phyloP scores from a whole-genome alignment of 2,329 filamentous ascomycete species.

The Fusarium globosum region DNA sequence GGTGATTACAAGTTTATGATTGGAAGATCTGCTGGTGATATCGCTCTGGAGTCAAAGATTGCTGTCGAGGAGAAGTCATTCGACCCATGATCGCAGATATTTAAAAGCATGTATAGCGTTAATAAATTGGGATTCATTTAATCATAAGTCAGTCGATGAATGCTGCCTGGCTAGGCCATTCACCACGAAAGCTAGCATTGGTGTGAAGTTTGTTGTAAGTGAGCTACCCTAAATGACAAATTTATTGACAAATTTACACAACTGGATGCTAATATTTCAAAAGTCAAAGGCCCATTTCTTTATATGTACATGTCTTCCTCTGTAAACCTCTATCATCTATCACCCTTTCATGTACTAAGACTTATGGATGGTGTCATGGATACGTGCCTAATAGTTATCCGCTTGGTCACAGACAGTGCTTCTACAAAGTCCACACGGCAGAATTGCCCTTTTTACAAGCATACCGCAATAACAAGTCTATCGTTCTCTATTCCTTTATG shows the following conservation, averaged over 20 bases:
- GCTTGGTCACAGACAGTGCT: accelerated
- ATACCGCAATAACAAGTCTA: not conserved
- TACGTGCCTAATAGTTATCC: accelerated
- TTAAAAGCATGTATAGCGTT: slow-evolving; percentile 18
- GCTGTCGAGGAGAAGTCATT: slow-evolving; percentile 37
- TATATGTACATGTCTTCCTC: too few relatives aligned
- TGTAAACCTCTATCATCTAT: not conserved
- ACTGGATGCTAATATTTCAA: accelerated
- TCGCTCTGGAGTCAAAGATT: slow-evolving; percentile 39
- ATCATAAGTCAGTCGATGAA: not conserved
- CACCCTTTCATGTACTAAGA: too few relatives aligned
- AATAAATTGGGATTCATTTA: not conserved
- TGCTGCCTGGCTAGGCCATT: not conserved
- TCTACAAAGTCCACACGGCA: accelerated
- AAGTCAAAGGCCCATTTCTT: not conserved
- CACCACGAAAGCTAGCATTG: accelerated
- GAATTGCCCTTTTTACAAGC: accelerated
- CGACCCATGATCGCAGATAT: slow-evolving; percentile 8
- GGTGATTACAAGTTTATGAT: slow-evolving; percentile 46
- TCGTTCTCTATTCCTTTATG: not conserved
- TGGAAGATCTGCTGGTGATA: slow-evolving; percentile 42
- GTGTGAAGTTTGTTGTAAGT: not conserved
- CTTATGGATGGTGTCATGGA: not conserved
- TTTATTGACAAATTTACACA: too few relatives aligned
- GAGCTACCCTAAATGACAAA: not conserved